Evolutionary conservation across 257 asterid species (phyloP), one percentile per base, ranked within the genome.

Genomic region (Haberlea rhodopensis): DNA sequence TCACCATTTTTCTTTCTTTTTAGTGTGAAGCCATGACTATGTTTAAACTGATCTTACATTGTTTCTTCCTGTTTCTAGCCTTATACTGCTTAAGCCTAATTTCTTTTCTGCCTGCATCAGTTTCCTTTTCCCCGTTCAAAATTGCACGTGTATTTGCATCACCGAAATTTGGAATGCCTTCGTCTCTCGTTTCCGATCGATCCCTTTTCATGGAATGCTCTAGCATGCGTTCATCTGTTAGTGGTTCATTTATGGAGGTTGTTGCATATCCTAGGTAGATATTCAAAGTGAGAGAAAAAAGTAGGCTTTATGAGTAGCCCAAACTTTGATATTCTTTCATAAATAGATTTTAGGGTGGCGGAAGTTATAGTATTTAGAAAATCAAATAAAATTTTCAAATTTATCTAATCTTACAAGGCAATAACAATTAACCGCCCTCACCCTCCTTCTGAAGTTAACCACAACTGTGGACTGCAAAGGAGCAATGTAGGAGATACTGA

Each of bases 41-140:
- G n/a, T n/a, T n/a, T n/a, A n/a, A n/a, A n/a, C n/a, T 13, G 9
- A 23, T 66, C 70, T 53, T 55, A 53, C 21, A 16, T 28, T 60
- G n/a, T 29, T 16, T 40, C 15, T 18, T 21, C 5, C 13, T 19
- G 16, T 51, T 43, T 55, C 28, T 94, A 94, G 97, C 99, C 99
- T 25, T 94, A 51, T 71, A 80, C 45, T 73, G 73, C 69, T 71
- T 83, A 18, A 78, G 73, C 75, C 71, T 43, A 5, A 43, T 70
- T 60, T 84, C 86, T 49, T 57, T 40, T 43, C 73, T 82, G 68
- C 73, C 51, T 48, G 58, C 52, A 67, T 77, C 62, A 16, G 15
- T 43, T 20, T 71, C 69, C 73, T 66, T 77, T 60, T 71, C 80
- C 27, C 63, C 66, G 6, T 52, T 45, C 6, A 57, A 31, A 22